Evolutionary conservation across 2,329 filamentous ascomycete genomes (phyloP).

Genomic region (Plenodomus tracheiphilus): DNA sequence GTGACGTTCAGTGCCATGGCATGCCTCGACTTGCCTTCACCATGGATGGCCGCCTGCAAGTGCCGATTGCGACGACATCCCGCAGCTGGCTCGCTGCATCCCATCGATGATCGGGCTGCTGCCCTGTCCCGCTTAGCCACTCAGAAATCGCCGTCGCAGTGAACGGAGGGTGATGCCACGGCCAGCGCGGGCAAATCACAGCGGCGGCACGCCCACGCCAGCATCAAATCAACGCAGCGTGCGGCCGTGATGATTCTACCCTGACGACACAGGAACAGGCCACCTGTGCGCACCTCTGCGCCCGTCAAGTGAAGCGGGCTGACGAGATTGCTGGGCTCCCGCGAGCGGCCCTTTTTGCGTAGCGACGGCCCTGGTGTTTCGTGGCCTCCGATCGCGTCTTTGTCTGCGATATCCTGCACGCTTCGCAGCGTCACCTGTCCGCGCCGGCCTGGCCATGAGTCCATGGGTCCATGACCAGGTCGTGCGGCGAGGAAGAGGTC

Average conservation of each 20-base stretch:
- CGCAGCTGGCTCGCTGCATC: background rate
- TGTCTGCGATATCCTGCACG: slow-evolving; percentile 8
- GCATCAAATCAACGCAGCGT: too few relatives aligned
- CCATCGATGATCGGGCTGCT: background rate
- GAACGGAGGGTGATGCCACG: background rate
- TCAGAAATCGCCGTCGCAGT: background rate
- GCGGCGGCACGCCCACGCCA: too few relatives aligned
- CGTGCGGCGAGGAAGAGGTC: background rate
- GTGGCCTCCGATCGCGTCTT: background rate
- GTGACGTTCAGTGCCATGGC: too few relatives aligned
- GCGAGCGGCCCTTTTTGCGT: background rate
- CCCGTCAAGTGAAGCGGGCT: too few relatives aligned
- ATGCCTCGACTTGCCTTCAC: too few relatives aligned
- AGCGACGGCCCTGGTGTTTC: background rate
- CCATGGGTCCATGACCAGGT: slow-evolving; percentile 1
- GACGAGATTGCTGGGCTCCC: background rate
- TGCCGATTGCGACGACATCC: background rate
- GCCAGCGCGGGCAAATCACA: background rate
- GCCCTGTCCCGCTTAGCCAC: background rate
- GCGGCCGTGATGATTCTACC: too few relatives aligned
- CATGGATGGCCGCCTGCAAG: too few relatives aligned
- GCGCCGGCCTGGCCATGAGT: slow-evolving; percentile 4
- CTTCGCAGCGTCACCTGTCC: slow-evolving; percentile 9
- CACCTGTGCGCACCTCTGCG: too few relatives aligned
- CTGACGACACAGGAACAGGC: too few relatives aligned